Conservation (phyloP, 768 basidiomycete species). For the Lactarius psammicola region DNA sequence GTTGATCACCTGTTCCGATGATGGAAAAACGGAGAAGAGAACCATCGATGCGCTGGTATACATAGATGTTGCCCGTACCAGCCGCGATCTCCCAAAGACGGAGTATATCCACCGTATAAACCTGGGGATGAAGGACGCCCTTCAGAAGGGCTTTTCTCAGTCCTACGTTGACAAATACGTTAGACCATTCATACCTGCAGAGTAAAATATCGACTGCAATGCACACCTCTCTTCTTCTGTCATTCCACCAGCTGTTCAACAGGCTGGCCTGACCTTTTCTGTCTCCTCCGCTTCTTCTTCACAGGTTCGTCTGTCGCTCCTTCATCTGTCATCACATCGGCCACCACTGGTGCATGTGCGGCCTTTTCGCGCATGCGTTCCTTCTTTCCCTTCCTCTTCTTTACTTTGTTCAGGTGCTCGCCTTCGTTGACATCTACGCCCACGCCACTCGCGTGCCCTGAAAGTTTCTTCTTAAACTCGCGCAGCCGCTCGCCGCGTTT, state of each 20-base stretch:
- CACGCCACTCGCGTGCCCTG: conserved; percentile 38
- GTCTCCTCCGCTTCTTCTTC: conserved; percentile 45
- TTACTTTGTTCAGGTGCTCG: conserved; percentile 37
- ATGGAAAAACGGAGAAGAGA: background rate
- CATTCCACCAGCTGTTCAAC: background rate
- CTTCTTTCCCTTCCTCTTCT: conserved; percentile 71
- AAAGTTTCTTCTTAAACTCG: conserved; percentile 67
- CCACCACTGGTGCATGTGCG: conserved; percentile 32
- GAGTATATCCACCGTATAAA: conserved; percentile 27
- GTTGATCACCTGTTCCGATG: background rate
- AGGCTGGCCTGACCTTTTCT: conserved; percentile 37
- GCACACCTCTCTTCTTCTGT: background rate
- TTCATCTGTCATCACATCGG: conserved; percentile 24
- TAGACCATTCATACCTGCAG: conserved; percentile 24
- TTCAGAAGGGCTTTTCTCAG: conserved; percentile 11
- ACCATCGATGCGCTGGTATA: conserved; percentile 18
- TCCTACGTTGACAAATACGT: conserved; percentile 21
- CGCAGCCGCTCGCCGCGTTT: conserved; percentile 61
- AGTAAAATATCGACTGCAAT: background rate
- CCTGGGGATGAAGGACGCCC: conserved; percentile 14
- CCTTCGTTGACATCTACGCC: conserved; percentile 21
- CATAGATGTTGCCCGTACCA: conserved; percentile 9
- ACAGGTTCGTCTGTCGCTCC: conserved; percentile 23
- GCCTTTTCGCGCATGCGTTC: conserved; percentile 56
- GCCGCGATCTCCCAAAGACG: conserved; percentile 15